Conservation (phyloP, 345 rosid species). For the Citropsis articulata region DNA sequence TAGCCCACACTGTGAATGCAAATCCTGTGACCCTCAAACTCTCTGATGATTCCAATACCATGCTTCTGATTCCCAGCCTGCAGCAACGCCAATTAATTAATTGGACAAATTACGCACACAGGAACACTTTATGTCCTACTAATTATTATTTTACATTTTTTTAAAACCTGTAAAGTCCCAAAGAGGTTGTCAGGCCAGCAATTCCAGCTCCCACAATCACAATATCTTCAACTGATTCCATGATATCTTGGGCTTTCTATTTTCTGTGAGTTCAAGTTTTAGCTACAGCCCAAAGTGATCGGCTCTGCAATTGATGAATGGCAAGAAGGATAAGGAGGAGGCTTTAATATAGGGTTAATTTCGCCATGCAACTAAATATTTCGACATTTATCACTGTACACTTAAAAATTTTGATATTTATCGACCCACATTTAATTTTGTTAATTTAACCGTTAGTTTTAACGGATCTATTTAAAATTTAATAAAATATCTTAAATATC, state of each 20-base stretch:
- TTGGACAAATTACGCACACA: background rate
- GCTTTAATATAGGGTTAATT: too few relatives aligned
- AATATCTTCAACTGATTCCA: slow-evolving; percentile 31
- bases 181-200: slow-evolving; percentile 59
- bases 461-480: too few relatives aligned
- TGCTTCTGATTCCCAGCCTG: slow-evolving; percentile 68
- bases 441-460: too few relatives aligned
- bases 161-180: slow-evolving; percentile 57
- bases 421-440: too few relatives aligned
- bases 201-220: slow-evolving; percentile 69
- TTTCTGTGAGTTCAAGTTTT: background rate
- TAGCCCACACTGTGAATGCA: slow-evolving; percentile 47
- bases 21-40: slow-evolving; percentile 54
- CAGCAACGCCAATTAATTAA: background rate
- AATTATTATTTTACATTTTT: background rate
- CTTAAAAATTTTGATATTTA: too few relatives aligned
- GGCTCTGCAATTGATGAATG: too few relatives aligned
- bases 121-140: background rate
- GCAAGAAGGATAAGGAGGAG: too few relatives aligned
- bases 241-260: background rate
- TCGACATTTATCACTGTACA: too few relatives aligned
- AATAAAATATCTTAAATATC: too few relatives aligned
- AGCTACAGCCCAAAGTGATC: too few relatives aligned
- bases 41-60: slow-evolving; percentile 67
- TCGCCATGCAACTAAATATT: too few relatives aligned